A percentile compares a stretch with the other conserved stretches of the same genome.
Evolutionary conservation across 78 protist species (phyloP).

Genomic region (Chrysochromulina tobinii): DNA sequence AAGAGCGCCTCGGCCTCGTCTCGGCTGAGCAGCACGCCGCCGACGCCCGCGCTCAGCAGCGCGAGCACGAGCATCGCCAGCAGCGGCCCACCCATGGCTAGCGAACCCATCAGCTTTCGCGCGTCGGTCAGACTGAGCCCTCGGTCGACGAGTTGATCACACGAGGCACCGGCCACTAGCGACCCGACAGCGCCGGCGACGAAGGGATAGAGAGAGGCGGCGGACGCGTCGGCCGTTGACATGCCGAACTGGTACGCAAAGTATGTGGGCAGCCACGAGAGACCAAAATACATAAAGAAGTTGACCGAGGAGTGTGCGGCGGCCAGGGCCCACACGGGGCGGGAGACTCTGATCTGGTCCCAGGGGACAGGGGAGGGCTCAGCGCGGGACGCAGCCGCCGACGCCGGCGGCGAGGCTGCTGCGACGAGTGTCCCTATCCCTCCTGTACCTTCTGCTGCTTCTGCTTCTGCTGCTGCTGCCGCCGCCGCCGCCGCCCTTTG

Average conservation of each 20-base stretch:
- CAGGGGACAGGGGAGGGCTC: not conserved
- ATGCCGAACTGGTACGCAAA: not conserved
- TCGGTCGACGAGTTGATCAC: not conserved
- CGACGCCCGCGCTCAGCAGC: not conserved
- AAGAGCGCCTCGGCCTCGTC: not conserved
- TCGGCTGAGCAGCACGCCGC: not conserved
- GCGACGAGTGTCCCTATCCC: too few relatives aligned
- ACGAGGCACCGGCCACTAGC: not conserved
- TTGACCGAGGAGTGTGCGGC: not conserved
- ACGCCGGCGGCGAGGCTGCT: not conserved
- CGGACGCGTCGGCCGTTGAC: not conserved
- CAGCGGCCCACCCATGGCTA: not conserved
- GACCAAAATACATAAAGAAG: not conserved
- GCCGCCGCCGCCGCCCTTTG: too few relatives aligned
- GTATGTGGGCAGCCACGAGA: constrained; percentile 15
- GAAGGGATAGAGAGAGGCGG: not conserved
- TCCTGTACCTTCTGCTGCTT: too few relatives aligned
- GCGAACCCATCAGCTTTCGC: not conserved
- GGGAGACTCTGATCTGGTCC: not conserved
- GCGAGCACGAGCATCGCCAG: not conserved
- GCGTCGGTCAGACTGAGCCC: not conserved
- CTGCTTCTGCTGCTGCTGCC: too few relatives aligned
- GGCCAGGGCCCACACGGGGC: not conserved
- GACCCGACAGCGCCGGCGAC: not conserved
- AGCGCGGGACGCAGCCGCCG: not conserved